A percentile compares a stretch with the other conserved stretches of the same genome.
Conservation (phyloP, 345 rosid genomes). For the Eucalyptus pauciflora region DNA sequence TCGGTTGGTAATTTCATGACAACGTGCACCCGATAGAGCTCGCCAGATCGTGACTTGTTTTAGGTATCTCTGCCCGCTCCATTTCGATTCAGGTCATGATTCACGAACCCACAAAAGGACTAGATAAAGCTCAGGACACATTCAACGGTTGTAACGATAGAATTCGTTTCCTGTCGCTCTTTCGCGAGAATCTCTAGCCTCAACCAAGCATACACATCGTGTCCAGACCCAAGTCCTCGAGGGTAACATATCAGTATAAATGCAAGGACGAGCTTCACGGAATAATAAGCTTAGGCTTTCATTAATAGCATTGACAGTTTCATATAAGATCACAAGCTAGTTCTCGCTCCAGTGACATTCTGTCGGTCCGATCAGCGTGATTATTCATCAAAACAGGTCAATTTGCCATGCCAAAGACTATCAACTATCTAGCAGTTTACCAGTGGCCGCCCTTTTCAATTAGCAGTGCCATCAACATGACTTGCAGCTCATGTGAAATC, state of each 20-base stretch:
- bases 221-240: background rate
- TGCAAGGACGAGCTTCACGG: background rate
- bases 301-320: background rate
- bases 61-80: background rate
- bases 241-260: background rate
- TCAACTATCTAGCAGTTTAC: background rate
- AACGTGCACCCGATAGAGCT: background rate
- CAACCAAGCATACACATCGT: background rate
- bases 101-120: background rate
- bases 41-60: background rate
- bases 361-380: background rate
- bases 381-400: background rate
- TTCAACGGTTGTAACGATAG: background rate
- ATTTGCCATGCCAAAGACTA: background rate
- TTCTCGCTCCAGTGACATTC: background rate
- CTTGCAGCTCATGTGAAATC: background rate
- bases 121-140: background rate
- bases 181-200: background rate
- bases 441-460: background rate
- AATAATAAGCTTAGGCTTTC: background rate
- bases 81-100: background rate
- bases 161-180: background rate
- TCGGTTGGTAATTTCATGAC: background rate
- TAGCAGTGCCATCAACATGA: background rate
- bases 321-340: background rate